phyloP scores from a whole-genome alignment of 192 early-diverging fungal species.

The Phlyctochytrium bullatum region DNA sequence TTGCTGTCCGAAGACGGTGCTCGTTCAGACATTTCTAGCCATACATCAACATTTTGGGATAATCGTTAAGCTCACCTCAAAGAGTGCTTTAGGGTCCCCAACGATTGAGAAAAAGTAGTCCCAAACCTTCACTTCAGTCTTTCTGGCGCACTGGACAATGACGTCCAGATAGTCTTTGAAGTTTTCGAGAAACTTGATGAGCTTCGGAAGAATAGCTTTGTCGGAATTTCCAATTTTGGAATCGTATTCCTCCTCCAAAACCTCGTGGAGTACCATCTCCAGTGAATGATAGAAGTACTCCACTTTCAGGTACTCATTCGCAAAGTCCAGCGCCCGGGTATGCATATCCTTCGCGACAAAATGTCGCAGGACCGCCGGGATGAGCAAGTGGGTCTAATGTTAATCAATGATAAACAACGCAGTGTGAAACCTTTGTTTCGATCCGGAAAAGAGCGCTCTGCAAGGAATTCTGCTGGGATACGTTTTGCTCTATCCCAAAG shows the following conservation, averaged over 20 bases:
- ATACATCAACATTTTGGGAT: background rate
- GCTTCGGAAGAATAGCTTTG: slow-evolving; percentile 62
- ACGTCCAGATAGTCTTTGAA: slow-evolving; percentile 82
- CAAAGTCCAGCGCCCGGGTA: slow-evolving; percentile 67
- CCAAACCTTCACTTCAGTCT: slow-evolving; percentile 95
- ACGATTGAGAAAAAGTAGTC: slow-evolving; percentile 78
- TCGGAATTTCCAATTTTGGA: slow-evolving; percentile 20
- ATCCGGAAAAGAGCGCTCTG: slow-evolving; percentile 61
- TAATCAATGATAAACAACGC: background rate
- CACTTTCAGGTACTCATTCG: slow-evolving; percentile 64
- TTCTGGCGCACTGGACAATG: slow-evolving; percentile 92
- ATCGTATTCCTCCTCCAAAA: slow-evolving; percentile 81
- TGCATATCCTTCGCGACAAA: slow-evolving; percentile 54
- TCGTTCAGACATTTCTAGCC: slow-evolving; percentile 64
- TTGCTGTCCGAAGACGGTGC: slow-evolving; percentile 76
- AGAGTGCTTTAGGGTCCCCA: slow-evolving; percentile 80
- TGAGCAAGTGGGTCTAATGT: slow-evolving; percentile 70
- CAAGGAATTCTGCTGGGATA: slow-evolving; percentile 52
- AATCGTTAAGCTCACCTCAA: slow-evolving; percentile 56
- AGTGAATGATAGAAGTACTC: slow-evolving; percentile 90
- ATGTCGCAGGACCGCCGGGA: slow-evolving; percentile 65
- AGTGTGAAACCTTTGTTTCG: slow-evolving; percentile 57
- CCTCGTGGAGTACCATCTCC: slow-evolving; percentile 87
- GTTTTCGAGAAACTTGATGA: slow-evolving; percentile 73
- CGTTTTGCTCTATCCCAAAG: slow-evolving; percentile 71